phyloP scores from a whole-genome alignment of 495 filamentous ascomycete species.

The Hypoxylon subgilvum region DNA sequence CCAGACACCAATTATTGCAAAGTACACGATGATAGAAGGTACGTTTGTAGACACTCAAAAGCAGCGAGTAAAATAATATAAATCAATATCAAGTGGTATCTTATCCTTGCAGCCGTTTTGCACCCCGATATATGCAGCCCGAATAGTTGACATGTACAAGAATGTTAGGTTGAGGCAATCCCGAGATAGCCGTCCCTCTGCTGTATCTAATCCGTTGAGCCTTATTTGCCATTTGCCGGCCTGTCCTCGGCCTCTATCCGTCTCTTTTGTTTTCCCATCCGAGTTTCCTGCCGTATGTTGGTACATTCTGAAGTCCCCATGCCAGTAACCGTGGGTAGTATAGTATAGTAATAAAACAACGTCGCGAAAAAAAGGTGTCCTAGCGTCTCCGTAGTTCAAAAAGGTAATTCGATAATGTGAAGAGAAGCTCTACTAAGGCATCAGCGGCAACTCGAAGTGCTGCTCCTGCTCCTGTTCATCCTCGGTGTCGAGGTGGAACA shows the following conservation, averaged over 20 bases:
- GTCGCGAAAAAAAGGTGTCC: too few species aligned
- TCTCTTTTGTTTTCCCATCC: not conserved
- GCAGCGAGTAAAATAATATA: not conserved
- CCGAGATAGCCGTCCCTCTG: too few species aligned
- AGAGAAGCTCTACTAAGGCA: too few species aligned
- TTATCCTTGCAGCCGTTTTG: constrained; percentile 24
- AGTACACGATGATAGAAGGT: too few species aligned
- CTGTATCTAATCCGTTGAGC: too few species aligned
- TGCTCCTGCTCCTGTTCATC: constrained; percentile 31
- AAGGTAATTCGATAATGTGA: not conserved
- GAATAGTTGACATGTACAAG: constrained; percentile 23
- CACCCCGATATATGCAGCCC: constrained; percentile 32
- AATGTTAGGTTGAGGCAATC: constrained; percentile 11
- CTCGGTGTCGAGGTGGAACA: constrained; percentile 46
- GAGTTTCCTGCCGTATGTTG: too few species aligned
- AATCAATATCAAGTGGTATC: constrained; percentile 34
- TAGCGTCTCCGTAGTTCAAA: constrained; percentile 3
- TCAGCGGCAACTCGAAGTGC: constrained; percentile 41
- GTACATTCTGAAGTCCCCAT: too few species aligned
- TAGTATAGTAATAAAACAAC: too few species aligned
- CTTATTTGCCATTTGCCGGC: too few species aligned
- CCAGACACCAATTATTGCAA: too few species aligned
- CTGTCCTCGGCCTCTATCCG: not conserved
- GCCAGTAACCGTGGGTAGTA: too few species aligned
- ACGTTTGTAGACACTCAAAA: too few species aligned